Base-by-base conservation (phyloP, 75 land plant genomes). In the Chamaecyparis obtusa region DNA sequence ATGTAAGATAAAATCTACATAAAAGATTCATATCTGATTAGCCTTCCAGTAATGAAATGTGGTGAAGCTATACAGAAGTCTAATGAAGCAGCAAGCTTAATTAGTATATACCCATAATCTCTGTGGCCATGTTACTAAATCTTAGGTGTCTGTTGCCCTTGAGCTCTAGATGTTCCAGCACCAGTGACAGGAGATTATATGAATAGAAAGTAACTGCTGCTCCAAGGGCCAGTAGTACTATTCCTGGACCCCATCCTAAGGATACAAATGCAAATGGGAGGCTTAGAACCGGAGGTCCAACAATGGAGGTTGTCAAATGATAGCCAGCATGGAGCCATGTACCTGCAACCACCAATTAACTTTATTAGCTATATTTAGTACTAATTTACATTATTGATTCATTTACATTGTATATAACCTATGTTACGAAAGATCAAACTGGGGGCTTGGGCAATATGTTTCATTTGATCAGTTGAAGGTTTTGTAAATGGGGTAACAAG, bases 251-350 rank as follows among this genome's bases (percentile, higher is more conserved):
- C 97, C 97, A 96, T 83, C 97, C 97, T 16, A 96, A 79, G 5
- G 84, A 87, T 4, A 92, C 90, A 48, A 96, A 91, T 2, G 97
- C 96, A 60, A 75, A 95, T 1, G 97, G 97, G 35, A 96, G 93
- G 72, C 94, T 95, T 57, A 96, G 87, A 72, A 96, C 87, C 36
- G 95, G 87, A 46, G 95, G 95, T 0, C 92, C 96, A 1, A 93
- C 98, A 9, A 95, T 96, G 16, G 98, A 93, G n/a, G 95, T 92
- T 24, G 98, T 93, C 85, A 96, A 87, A 88, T 96, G 98, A 76
- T 93, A 96, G 0, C 95, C 98, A 84, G 94, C 94, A 86, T 96
- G 98, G 37, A 90, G 5, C 98, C 98, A 96, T 83, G 94, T 94
- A 8, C 98, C 98, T 95, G 48, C 90, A 75, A 57, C 64, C 64